Percentiles rank a stretch among this genome's conserved stretches.
Conservation (phyloP, 2,329 filamentous ascomycete species). For the Arthrobotrys sinensis region DNA sequence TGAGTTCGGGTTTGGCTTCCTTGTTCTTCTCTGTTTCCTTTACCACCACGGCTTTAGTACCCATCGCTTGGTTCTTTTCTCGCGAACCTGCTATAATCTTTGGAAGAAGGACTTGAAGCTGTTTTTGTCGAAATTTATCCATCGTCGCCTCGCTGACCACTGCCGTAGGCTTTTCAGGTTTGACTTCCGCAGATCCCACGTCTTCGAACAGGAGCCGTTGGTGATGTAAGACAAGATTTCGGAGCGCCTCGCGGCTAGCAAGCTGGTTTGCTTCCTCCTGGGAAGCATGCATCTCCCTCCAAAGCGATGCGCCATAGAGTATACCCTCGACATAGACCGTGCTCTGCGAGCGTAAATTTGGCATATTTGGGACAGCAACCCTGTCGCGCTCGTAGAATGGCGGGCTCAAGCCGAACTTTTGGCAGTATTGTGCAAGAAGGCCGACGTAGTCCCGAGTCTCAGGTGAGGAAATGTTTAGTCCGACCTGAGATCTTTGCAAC, state of each 20-base stretch:
- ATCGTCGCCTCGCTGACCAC: neutral
- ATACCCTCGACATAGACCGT: neutral
- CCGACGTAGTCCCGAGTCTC: neutral
- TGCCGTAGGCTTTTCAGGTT: neutral
- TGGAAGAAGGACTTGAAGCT: neutral
- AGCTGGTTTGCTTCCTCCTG: neutral
- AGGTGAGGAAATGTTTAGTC: too few species aligned
- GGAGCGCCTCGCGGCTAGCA: conserved; percentile 22
- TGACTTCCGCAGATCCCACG: neutral
- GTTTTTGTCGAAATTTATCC: conserved; percentile 10
- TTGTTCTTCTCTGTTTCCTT: neutral
- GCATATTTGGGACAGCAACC: neutral
- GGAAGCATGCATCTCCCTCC: neutral
- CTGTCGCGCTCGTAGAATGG: neutral
- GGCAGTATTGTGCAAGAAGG: neutral
- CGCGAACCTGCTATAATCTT: neutral
- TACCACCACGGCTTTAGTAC: neutral
- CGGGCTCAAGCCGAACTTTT: neutral
- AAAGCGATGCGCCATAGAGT: conserved; percentile 8
- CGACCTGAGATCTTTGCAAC: neutral
- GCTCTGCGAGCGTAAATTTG: neutral
- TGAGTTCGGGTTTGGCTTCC: neutral
- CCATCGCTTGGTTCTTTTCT: neutral
- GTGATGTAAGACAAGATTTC: conserved; percentile 10
- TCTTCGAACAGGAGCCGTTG: neutral